phyloP scores from a whole-genome alignment of 2,329 filamentous ascomycete genomes.

The Alternaria sp. region DNA sequence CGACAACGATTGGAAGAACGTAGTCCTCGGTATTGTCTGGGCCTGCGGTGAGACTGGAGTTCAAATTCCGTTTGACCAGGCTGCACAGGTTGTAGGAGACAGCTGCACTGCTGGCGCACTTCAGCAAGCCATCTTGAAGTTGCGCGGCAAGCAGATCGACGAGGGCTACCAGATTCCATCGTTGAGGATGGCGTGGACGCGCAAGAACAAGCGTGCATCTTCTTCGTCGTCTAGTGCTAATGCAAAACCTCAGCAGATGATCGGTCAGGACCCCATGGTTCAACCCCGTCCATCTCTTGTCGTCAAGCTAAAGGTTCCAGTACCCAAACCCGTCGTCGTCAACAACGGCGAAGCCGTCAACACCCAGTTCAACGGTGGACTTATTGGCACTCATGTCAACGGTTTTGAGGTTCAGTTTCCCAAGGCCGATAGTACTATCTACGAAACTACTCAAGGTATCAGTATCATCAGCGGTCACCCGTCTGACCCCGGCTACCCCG shows the following conservation, averaged over 20 bases:
- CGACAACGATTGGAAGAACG: constrained; percentile 42
- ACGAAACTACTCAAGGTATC: not conserved
- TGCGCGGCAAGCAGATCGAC: constrained; percentile 32
- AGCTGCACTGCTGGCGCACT: constrained; percentile 40
- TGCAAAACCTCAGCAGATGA: not conserved
- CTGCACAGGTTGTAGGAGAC: constrained; percentile 36
- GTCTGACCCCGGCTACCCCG: not conserved
- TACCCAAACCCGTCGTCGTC: not conserved
- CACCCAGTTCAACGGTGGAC: not conserved
- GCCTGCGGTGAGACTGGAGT: constrained; percentile 42
- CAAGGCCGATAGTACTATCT: not conserved
- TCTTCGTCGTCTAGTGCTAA: constrained; percentile 20
- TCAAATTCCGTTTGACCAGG: constrained; percentile 44
- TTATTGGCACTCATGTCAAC: not conserved
- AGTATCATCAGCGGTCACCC: not conserved
- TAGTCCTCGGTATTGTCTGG: constrained; percentile 41
- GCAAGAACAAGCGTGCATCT: constrained; percentile 21
- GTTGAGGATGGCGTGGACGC: constrained; percentile 39
- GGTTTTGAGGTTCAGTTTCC: not conserved
- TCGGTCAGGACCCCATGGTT: constrained; percentile 10
- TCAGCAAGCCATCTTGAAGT: constrained; percentile 48
- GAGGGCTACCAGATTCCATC: constrained; percentile 34
- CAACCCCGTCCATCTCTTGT: constrained; percentile 20
- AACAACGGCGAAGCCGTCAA: not conserved
- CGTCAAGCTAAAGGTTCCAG: constrained; percentile 19